Evolutionary conservation across 306 rosid species (phyloP), one percentile per base, ranked within the genome.

Genomic region (Cicer arietinum): DNA sequence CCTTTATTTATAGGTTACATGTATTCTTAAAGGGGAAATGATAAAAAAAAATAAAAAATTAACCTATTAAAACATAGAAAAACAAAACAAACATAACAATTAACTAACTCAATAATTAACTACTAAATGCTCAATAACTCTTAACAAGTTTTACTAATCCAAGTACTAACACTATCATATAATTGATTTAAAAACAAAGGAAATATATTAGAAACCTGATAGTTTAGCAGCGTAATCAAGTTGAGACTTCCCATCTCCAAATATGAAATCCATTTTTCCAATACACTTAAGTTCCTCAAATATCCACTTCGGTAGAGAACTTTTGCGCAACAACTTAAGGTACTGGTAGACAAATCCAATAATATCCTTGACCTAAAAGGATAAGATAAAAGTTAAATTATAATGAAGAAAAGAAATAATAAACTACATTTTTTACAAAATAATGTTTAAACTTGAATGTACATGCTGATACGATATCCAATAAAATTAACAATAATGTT

Each of bases 211-310:
- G 50, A 39, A 82, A 91, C 97, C 98, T 86, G 97, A 81, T 69
- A 91, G 97, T 87, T 22, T 22, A 2, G 3, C 91, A 87, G 98
- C 97, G 81, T 91, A 93, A 82, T 89, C 97, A 81, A 88, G 94
- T 80, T 85, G 94, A 45, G 93, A 96, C 57, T 88, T 88, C 86
- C 89, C 97, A 85, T 91, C 98, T 6, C 85, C 97, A 78, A 91
- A 93, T 84, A 86, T 84, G 82, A 91, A 93, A 43, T 88, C 93
- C 96, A 93, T 91, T 83, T 88, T 93, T 68, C 92, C 97, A 76
- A 90, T 93, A 79, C 80, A 86, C 81, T 89, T 96, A 71, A 93
- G 90, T 75, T 91, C 98, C 87, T 83, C 82, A 86, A 91, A 93
- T 80, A 93, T 93, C 93, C 94, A 91, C 81, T 91, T 90, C 87